Conservation (phyloP, 1,139 yeast genomes). For the Pichia sp. region DNA sequence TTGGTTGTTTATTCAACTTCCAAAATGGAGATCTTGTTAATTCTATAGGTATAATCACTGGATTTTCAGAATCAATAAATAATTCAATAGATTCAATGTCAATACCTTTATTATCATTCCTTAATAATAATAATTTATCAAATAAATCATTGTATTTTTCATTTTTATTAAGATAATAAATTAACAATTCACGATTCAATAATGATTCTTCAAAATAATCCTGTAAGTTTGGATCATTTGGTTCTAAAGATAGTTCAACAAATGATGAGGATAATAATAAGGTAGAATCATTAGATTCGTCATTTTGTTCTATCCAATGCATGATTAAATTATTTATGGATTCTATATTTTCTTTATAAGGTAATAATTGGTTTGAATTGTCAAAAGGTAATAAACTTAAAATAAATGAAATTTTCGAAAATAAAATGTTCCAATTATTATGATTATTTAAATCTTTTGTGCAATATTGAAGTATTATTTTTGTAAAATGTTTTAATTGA, state of each 20-base stretch:
- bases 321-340: conserved; percentile 1
- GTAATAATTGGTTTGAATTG: not conserved
- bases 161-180: not conserved
- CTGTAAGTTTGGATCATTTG: not conserved
- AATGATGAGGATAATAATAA: conserved; percentile 4
- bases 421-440: conserved; percentile 1
- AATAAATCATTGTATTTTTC: no score
- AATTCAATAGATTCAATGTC: not conserved
- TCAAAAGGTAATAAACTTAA: conserved; percentile 4
- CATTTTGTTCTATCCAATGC: conserved; percentile 3
- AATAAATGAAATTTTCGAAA: conserved; percentile 2
- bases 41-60: not conserved
- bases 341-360: not conserved
- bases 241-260: not conserved
- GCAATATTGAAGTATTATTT: not conserved
- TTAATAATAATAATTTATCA: no score
- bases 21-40: not conserved
- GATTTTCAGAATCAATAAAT: not conserved
- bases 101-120: no score
- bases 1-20: no score
- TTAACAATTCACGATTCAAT: conserved; percentile 6
- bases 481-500: not conserved
- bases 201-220: conserved; percentile 1
- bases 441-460: not conserved
- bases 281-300: conserved; percentile 5